These are phyloP conservation scores for Fonticula alba DNA, from an alignment of 78 protist genomes.

Conservation along the genomic window DNA sequence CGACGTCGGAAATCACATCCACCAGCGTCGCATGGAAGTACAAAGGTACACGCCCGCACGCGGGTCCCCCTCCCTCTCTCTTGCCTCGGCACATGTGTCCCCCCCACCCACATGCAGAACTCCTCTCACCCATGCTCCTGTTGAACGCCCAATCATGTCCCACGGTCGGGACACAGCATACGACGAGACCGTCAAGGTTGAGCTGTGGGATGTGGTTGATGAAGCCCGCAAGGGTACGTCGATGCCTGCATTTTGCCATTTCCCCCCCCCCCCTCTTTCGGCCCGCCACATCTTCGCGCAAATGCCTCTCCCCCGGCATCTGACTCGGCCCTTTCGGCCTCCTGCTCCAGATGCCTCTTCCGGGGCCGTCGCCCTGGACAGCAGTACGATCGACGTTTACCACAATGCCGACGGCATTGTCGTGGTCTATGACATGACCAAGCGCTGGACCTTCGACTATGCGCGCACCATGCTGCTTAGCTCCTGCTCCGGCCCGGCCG, in stretches of 20 bases:
- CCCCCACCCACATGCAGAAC: too few relatives aligned
- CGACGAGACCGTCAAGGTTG: constrained; percentile 1
- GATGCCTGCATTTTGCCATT: too few relatives aligned
- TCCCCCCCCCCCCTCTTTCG: too few relatives aligned
- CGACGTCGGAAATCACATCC: not conserved
- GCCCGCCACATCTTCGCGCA: too few relatives aligned
- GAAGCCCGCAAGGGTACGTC: not conserved
- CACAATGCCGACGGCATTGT: not conserved
- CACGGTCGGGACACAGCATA: not conserved
- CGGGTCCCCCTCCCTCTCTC: too few relatives aligned
- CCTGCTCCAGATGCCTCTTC: too few relatives aligned
- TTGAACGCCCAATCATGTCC: not conserved
- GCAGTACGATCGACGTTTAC: constrained; percentile 1
- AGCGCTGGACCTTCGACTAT: constrained; percentile 6
- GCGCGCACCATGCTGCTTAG: too few relatives aligned
- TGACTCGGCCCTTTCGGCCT: too few relatives aligned
- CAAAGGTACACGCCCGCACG: not conserved
- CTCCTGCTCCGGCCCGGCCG: too few relatives aligned
- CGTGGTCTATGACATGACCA: not conserved
- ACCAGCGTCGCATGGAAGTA: constrained; percentile 1
- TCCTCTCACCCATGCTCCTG: too few relatives aligned
- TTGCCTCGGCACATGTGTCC: too few relatives aligned
- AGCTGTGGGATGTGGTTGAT: constrained; percentile 9
- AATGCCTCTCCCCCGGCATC: too few relatives aligned
- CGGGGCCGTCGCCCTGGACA: not conserved